Percentiles rank a stretch among this genome's conserved stretches.
These are phyloP conservation scores for Castanea crenata DNA, from an alignment of 306 rosid species.

Conservation along the genomic window DNA sequence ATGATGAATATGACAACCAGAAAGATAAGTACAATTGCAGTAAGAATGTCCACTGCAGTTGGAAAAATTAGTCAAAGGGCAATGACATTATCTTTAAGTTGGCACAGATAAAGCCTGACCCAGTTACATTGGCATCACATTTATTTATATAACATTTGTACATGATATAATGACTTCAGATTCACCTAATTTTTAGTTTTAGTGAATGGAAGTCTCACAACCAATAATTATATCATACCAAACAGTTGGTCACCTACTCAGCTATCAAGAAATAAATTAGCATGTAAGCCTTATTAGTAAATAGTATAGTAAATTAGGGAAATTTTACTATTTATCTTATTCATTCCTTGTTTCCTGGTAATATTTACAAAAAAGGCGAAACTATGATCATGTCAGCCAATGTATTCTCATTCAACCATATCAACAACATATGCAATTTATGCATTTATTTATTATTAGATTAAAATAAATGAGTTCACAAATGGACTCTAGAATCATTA, in stretches of 20 bases:
- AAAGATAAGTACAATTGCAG: background rate
- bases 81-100: background rate
- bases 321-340: background rate
- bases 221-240: background rate
- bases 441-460: background rate
- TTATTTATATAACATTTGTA: background rate
- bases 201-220: background rate
- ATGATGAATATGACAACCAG: background rate
- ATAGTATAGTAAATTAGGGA: background rate
- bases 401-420: background rate
- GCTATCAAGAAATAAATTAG: background rate
- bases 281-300: background rate
- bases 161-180: background rate
- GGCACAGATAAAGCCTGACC: background rate
- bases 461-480: background rate
- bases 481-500: background rate
- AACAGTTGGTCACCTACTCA: background rate
- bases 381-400: background rate
- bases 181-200: background rate
- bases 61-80: background rate
- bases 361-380: background rate
- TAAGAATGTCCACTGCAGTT: background rate
- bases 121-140: background rate
- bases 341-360: background rate
- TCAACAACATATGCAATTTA: background rate